Percentiles rank a stretch among this genome's conserved stretches.
Conservation (phyloP, 148 eudicot species). For the Persicaria tinctoria region DNA sequence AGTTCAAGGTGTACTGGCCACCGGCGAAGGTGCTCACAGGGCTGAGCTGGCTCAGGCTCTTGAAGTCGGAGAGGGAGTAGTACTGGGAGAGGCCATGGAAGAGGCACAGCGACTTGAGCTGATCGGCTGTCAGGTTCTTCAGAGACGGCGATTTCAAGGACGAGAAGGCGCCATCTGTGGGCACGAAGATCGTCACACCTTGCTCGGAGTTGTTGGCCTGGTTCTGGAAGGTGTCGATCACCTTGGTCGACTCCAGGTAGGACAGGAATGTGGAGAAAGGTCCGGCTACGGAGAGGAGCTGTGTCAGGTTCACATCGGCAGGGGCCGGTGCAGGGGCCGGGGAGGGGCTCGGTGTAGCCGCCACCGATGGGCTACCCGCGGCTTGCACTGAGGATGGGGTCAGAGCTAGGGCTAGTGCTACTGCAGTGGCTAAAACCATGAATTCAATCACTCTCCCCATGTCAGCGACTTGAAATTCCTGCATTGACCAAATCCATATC, state of each 20-base stretch:
- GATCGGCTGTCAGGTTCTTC: constrained; percentile 64
- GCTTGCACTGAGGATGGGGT: neutral
- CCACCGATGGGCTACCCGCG: neutral
- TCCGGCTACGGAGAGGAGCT: constrained; percentile 11
- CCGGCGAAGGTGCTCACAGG: constrained; percentile 68
- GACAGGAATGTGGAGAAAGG: constrained; percentile 10
- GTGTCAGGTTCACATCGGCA: constrained; percentile 5
- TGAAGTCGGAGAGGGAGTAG: constrained; percentile 72
- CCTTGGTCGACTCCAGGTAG: constrained; percentile 11
- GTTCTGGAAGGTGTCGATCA: constrained; percentile 10
- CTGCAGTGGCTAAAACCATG: neutral
- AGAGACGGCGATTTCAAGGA: constrained; percentile 33
- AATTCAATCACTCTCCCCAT: neutral
- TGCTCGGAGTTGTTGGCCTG: constrained; percentile 4
- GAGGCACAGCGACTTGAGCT: constrained; percentile 64
- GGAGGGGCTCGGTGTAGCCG: neutral
- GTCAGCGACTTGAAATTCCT: neutral
- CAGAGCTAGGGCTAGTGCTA: neutral
- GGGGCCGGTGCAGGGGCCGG: constrained; percentile 9
- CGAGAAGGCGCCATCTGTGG: neutral
- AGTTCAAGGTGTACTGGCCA: constrained; percentile 47
- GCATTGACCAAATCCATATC: neutral
- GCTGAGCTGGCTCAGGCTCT: constrained; percentile 42
- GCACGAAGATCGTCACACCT: constrained; percentile 10
- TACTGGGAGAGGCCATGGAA: constrained; percentile 79